phyloP scores from a whole-genome alignment of 2,329 filamentous ascomycete species.

The Phaeosphaeriaceae sp. region DNA sequence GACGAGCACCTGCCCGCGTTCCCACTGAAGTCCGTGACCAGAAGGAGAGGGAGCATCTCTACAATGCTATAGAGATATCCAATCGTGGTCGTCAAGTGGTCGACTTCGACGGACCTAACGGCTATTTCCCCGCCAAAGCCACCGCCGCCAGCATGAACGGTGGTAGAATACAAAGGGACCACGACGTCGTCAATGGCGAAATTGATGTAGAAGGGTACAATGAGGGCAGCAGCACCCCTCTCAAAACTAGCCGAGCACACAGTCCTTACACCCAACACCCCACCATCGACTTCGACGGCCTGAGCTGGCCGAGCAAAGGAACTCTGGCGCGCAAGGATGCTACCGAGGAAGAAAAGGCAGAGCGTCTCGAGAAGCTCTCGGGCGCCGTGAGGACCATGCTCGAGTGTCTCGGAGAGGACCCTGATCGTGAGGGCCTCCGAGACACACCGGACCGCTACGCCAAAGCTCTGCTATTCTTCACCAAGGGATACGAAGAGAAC shows the following conservation, averaged over 20 bases:
- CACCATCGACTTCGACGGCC: conserved; percentile 63
- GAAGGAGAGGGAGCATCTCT: conserved; percentile 64
- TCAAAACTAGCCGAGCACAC: conserved; percentile 59
- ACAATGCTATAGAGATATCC: conserved; percentile 66
- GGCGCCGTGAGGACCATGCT: conserved; percentile 70
- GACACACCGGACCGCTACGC: conserved; percentile 85
- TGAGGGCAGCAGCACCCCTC: conserved; percentile 62
- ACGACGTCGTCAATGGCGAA: conserved; percentile 32
- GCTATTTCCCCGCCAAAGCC: conserved; percentile 37
- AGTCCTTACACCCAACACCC: conserved; percentile 61
- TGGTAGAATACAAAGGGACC: conserved; percentile 19
- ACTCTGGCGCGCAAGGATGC: conserved; percentile 69
- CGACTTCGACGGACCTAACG: conserved; percentile 51
- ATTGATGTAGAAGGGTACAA: conserved; percentile 59
- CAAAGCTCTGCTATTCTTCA: conserved; percentile 94
- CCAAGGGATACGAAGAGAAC: conserved; percentile 96
- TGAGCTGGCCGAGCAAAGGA: conserved; percentile 66
- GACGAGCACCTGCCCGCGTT: conserved; percentile 59
- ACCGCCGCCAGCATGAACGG: conserved; percentile 23
- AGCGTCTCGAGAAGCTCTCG: conserved; percentile 66
- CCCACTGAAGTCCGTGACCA: conserved; percentile 57
- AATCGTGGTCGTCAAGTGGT: conserved; percentile 59
- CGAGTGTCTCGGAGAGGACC: conserved; percentile 72
- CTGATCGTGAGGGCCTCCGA: conserved; percentile 69
- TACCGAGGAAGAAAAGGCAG: conserved; percentile 64